These are phyloP conservation scores for Candida vartiovaarae DNA, from an alignment of 805 yeast genomes.

Conservation along the genomic window DNA sequence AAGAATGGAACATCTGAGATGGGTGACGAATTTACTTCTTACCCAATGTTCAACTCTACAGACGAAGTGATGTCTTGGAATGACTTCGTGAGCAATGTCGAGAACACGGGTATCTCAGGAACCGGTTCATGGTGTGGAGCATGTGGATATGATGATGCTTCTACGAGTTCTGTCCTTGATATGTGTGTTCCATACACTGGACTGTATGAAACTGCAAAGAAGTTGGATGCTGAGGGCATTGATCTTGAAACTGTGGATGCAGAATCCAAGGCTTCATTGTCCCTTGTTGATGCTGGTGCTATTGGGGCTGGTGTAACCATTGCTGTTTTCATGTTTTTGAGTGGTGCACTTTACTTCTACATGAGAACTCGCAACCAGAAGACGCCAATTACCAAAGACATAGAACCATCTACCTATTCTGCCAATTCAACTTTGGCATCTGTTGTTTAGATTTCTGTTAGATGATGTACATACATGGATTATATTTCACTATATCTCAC, in stretches of 20 bases:
- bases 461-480: no score
- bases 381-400: neutral
- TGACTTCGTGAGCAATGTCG: slow-evolving; percentile 26
- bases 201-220: slow-evolving; percentile 26
- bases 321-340: slow-evolving; percentile 32
- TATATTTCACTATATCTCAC: no score
- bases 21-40: slow-evolving; percentile 24
- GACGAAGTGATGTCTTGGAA: slow-evolving; percentile 29
- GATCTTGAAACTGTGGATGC: slow-evolving; percentile 18
- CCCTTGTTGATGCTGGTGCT: slow-evolving; percentile 41
- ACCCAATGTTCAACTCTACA: slow-evolving; percentile 32
- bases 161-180: slow-evolving; percentile 14
- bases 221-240: slow-evolving; percentile 26
- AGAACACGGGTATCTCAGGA: slow-evolving; percentile 22
- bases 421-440: no score
- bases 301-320: slow-evolving; percentile 43
- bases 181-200: slow-evolving; percentile 30
- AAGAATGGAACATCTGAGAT: slow-evolving; percentile 37
- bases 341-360: slow-evolving; percentile 23
- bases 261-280: slow-evolving; percentile 9
- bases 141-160: slow-evolving; percentile 26
- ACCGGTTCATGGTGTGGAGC: slow-evolving; percentile 33
- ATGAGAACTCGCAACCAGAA: slow-evolving; percentile 3
- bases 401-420: no score
- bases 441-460: no score